phyloP scores from a whole-genome alignment of 2,329 filamentous ascomycete genomes.

The Cordyceps tenuipes region DNA sequence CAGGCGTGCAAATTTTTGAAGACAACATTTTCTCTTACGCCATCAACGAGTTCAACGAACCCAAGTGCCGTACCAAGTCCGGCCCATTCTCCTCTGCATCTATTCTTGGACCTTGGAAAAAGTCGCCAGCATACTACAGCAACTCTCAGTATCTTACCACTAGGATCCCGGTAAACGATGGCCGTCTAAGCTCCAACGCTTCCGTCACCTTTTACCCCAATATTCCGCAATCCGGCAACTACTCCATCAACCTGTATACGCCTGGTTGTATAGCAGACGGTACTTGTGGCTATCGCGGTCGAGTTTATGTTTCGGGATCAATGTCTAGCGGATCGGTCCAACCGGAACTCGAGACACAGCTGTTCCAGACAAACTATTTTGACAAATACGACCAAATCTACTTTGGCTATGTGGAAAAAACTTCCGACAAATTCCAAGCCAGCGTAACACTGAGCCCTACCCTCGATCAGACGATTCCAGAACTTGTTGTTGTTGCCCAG shows the following conservation, averaged over 20 bases:
- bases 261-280: constrained; percentile 79
- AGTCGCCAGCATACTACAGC: constrained; percentile 59
- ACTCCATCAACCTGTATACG: constrained; percentile 84
- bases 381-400: constrained; percentile 96
- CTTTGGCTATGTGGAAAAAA: constrained; percentile 73
- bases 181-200: constrained; percentile 41
- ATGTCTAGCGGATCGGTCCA: constrained; percentile 46
- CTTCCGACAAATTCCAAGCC: constrained; percentile 64
- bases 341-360: constrained; percentile 46
- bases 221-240: constrained; percentile 82
- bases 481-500: constrained; percentile 80
- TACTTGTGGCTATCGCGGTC: constrained; percentile 67
- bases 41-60: constrained; percentile 81
- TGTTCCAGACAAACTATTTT: constrained; percentile 89
- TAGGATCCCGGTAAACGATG: constrained; percentile 47
- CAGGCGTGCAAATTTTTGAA: constrained; percentile 80
- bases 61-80: constrained; percentile 56
- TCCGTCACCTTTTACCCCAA: constrained; percentile 75
- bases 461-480: constrained; percentile 49
- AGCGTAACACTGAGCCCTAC: constrained; percentile 69
- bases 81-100: constrained; percentile 54
- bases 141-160: constrained; percentile 70
- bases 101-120: constrained; percentile 64
- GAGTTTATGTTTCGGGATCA: constrained; percentile 70
- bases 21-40: constrained; percentile 82